phyloP scores from a whole-genome alignment of 2,329 filamentous ascomycete genomes.

The Coniochaeta prunicola region DNA sequence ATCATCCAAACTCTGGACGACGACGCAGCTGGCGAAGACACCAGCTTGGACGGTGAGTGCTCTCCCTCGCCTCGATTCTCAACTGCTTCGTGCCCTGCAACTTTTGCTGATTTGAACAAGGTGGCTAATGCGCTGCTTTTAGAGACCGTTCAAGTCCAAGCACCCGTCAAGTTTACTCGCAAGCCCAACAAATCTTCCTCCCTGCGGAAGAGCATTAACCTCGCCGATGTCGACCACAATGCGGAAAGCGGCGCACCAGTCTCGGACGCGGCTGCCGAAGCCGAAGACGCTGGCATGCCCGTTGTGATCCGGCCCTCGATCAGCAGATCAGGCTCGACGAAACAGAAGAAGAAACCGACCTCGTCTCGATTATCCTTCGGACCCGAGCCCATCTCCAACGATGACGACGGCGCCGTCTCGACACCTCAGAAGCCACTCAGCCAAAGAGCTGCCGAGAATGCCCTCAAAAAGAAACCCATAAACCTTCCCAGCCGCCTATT shows the following conservation, averaged over 20 bases:
- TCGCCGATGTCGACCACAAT: constrained; percentile 29
- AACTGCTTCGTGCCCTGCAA: constrained; percentile 5
- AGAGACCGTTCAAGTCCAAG: constrained; percentile 22
- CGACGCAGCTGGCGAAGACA: constrained; percentile 38
- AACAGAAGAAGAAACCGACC: constrained; percentile 61
- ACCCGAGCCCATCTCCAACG: constrained; percentile 32
- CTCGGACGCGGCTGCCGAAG: constrained; percentile 10
- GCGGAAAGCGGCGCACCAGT: constrained; percentile 9
- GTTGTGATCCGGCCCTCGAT: constrained; percentile 41
- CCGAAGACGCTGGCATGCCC: constrained; percentile 35
- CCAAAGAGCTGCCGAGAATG: constrained; percentile 24
- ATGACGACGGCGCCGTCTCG: constrained; percentile 36
- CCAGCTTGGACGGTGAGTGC: constrained; percentile 30
- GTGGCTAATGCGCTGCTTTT: constrained; percentile 21
- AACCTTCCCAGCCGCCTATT: constrained; percentile 49
- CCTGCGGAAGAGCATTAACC: constrained; percentile 47
- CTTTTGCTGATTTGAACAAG: constrained; percentile 21
- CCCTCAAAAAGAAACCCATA: constrained; percentile 43
- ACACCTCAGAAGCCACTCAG: constrained; percentile 43
- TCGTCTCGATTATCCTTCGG: constrained; percentile 72
- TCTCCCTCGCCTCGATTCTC: not conserved
- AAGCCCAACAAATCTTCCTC: constrained; percentile 52
- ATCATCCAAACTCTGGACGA: constrained; percentile 67
- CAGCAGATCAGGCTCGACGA: constrained; percentile 39
- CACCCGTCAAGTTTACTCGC: constrained; percentile 37